These are phyloP conservation scores for Thalassiosira livingstoniorum DNA, from an alignment of 352 stramenopile species.

Conservation along the genomic window DNA sequence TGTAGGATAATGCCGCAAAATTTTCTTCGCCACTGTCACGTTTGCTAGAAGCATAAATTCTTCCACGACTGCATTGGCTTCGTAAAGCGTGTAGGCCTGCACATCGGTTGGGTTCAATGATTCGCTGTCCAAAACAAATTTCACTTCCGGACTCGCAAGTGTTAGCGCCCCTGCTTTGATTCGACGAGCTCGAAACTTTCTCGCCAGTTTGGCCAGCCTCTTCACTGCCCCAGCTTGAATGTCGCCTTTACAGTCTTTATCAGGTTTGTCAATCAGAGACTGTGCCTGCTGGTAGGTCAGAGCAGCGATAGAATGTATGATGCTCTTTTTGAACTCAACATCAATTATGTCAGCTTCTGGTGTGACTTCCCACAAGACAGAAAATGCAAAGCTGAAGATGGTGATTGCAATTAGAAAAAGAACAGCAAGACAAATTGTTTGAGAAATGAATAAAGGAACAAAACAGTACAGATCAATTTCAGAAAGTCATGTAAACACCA, in stretches of 20 bases:
- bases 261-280: constrained; percentile 91
- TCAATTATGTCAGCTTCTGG: constrained; percentile 92
- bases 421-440: neutral
- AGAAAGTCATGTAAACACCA: constrained; percentile 10
- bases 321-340: constrained; percentile 96
- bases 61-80: constrained; percentile 97
- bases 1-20: constrained; percentile 91
- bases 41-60: constrained; percentile 99
- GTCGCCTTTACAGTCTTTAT: constrained; percentile 72
- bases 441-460: neutral
- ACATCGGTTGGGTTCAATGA: constrained; percentile 98
- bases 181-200: constrained; percentile 91
- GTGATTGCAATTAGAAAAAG: neutral
- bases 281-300: constrained; percentile 98
- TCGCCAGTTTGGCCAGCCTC: constrained; percentile 91
- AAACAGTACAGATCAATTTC: neutral
- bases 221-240: constrained; percentile 86
- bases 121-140: constrained; percentile 98
- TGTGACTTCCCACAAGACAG: constrained; percentile 90
- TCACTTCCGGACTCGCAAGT: constrained; percentile 94
- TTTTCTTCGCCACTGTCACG: constrained; percentile 96
- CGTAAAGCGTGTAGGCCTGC: constrained; percentile 94
- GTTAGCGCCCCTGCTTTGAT: constrained; percentile 96
- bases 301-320: constrained; percentile 96
- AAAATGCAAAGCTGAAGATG: constrained; percentile 86